Percentiles rank a stretch among this genome's conserved stretches.
These are phyloP conservation scores for Tephrocybe rancida DNA, from an alignment of 768 basidiomycete genomes.

Conservation along the genomic window DNA sequence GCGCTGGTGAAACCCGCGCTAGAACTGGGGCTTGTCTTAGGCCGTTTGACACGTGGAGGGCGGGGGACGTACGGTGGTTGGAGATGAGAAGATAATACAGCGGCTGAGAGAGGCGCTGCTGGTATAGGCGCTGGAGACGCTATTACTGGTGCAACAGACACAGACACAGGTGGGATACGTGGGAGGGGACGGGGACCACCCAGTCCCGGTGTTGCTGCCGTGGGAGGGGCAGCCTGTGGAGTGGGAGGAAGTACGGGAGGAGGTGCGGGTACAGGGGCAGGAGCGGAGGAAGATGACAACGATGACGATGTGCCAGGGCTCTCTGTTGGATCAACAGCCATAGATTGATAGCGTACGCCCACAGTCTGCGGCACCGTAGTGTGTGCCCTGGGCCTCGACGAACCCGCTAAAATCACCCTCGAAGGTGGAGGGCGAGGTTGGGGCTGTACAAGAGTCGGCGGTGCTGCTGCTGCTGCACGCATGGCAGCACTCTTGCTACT, in stretches of 20 bases:
- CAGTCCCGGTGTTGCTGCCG: background rate
- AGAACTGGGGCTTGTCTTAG: constrained; percentile 25
- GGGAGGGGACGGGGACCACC: constrained; percentile 21
- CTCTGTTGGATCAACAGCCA: constrained; percentile 22
- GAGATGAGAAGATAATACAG: background rate
- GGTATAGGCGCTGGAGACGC: background rate
- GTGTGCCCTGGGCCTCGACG: constrained; percentile 16
- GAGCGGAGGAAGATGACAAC: constrained; percentile 10
- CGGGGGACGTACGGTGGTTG: constrained; percentile 9
- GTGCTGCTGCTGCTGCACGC: background rate
- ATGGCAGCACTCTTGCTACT: constrained; percentile 16
- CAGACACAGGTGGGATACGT: constrained; percentile 20
- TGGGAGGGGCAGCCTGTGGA: background rate
- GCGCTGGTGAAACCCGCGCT: constrained; percentile 3
- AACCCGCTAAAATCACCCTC: constrained; percentile 5
- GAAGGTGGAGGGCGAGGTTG: constrained; percentile 9
- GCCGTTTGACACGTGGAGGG: constrained; percentile 20
- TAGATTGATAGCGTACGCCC: constrained; percentile 29
- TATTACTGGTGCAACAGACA: background rate
- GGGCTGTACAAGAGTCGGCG: background rate
- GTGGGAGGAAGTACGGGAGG: constrained; percentile 11
- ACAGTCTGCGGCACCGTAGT: constrained; percentile 15
- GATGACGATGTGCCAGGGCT: constrained; percentile 4
- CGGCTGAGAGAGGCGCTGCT: constrained; percentile 2
- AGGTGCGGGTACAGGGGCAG: constrained; percentile 4